phyloP scores from a whole-genome alignment of 768 basidiomycete genomes.

The Collybia sp. region DNA sequence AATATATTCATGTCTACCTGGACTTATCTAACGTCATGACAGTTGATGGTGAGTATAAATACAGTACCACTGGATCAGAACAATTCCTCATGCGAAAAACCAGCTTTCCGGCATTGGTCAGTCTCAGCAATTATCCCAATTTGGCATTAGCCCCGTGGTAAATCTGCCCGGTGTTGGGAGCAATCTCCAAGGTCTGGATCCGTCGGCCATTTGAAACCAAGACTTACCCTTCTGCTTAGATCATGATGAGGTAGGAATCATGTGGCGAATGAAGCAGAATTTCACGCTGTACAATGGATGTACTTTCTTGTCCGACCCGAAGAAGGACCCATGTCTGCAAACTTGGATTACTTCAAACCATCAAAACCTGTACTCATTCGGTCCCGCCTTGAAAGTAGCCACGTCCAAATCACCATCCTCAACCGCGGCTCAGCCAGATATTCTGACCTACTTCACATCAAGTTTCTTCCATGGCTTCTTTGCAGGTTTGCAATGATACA shows the following conservation, averaged over 20 bases:
- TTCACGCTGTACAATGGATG: slow-evolving; percentile 21
- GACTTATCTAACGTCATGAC: background rate
- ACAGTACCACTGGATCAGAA: background rate
- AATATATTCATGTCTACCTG: background rate
- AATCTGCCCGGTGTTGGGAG: slow-evolving; percentile 30
- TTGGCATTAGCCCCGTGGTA: slow-evolving; percentile 21
- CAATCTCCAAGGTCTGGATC: slow-evolving; percentile 26
- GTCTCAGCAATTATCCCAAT: slow-evolving; percentile 12
- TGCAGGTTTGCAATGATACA: slow-evolving; percentile 10
- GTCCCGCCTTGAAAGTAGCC: slow-evolving; percentile 15
- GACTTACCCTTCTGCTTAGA: slow-evolving; percentile 11
- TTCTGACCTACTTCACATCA: slow-evolving; percentile 21
- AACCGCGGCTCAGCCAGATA: slow-evolving; percentile 15
- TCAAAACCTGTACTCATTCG: slow-evolving; percentile 21
- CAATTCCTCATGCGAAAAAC: background rate
- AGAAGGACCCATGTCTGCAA: slow-evolving; percentile 21
- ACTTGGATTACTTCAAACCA: slow-evolving; percentile 18
- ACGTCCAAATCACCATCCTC: slow-evolving; percentile 17
- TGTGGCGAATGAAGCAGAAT: slow-evolving; percentile 23
- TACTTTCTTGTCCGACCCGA: slow-evolving; percentile 18
- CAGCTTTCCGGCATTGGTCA: slow-evolving; percentile 32
- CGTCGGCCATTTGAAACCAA: background rate
- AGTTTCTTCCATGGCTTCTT: slow-evolving; percentile 22
- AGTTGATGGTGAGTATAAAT: slow-evolving; percentile 16
- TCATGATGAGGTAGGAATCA: slow-evolving; percentile 25